Percentiles rank a stretch among this genome's conserved stretches.
phyloP scores from a whole-genome alignment of 345 rosid genomes.

The Cardiospermum halicacabum region DNA sequence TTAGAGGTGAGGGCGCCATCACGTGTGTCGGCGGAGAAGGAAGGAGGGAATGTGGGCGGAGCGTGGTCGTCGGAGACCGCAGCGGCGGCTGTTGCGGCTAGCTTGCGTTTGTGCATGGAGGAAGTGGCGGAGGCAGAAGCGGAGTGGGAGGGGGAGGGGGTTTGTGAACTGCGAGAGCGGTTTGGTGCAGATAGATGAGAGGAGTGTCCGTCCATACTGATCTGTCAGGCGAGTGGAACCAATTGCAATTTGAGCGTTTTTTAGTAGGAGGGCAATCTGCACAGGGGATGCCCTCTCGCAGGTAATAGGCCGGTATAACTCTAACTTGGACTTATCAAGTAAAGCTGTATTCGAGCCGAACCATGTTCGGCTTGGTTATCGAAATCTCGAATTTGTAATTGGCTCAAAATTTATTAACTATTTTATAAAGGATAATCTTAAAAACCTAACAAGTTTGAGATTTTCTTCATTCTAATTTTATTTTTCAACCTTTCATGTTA shows the following conservation, averaged over 20 bases:
- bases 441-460: too few species aligned
- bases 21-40: constrained; percentile 91
- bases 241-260: background rate
- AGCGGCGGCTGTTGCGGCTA: constrained; percentile 47
- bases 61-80: constrained; percentile 73
- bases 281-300: too few species aligned
- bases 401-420: too few species aligned
- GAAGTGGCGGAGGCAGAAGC: constrained; percentile 96
- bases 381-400: too few species aligned
- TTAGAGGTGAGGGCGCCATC: constrained; percentile 89
- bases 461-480: too few species aligned
- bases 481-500: too few species aligned
- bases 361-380: too few species aligned
- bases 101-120: constrained; percentile 90
- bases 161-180: constrained; percentile 87
- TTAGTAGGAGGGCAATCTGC: background rate
- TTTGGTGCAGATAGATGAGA: constrained; percentile 78
- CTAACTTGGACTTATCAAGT: too few species aligned
- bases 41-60: constrained; percentile 69
- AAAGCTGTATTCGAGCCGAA: too few species aligned
- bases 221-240: background rate
- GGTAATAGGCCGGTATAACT: too few species aligned
- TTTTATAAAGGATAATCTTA: too few species aligned
- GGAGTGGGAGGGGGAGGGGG: constrained; percentile 93
- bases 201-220: constrained; percentile 54